Conservation (phyloP, 257 asterid genomes). For the Przewalskia tangutica region DNA sequence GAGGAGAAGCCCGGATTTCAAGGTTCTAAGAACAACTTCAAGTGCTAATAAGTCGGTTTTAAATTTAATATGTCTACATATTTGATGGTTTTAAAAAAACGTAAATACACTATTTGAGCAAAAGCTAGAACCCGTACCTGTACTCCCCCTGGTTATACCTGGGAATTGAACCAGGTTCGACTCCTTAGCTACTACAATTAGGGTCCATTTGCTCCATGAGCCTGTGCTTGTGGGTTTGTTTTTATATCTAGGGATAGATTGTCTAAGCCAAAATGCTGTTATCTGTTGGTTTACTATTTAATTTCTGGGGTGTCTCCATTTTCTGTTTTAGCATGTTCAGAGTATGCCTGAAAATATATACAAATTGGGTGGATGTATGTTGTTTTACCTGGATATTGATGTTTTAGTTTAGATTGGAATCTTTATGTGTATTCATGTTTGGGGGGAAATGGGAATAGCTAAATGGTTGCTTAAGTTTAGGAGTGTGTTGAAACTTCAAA, state of each 20-base stretch:
- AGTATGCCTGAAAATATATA: not conserved
- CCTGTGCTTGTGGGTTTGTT: not conserved
- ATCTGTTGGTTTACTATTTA: not conserved
- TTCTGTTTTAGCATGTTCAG: not conserved
- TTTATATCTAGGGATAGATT: not conserved
- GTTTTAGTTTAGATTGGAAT: not conserved
- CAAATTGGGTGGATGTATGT: not conserved
- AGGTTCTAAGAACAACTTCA: too few species aligned
- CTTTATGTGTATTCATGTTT: not conserved
- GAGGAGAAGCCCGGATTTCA: too few species aligned
- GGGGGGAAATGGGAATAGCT: not conserved
- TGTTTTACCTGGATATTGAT: not conserved
- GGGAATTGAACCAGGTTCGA: too few species aligned
- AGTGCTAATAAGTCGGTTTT: too few species aligned
- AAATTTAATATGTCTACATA: too few species aligned
- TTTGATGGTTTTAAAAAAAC: too few species aligned
- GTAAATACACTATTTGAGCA: too few species aligned
- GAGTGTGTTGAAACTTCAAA: not conserved
- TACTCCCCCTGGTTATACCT: too few species aligned
- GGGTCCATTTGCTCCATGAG: too few species aligned
- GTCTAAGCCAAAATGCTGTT: not conserved
- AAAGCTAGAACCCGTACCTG: too few species aligned
- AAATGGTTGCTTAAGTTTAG: not conserved
- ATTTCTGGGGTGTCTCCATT: not conserved
- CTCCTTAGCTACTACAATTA: too few species aligned